Percentiles rank a stretch among this genome's conserved stretches.
These are phyloP conservation scores for Beauveria brongniartii DNA, from an alignment of 2,329 filamentous ascomycete species.

Conservation along the genomic window DNA sequence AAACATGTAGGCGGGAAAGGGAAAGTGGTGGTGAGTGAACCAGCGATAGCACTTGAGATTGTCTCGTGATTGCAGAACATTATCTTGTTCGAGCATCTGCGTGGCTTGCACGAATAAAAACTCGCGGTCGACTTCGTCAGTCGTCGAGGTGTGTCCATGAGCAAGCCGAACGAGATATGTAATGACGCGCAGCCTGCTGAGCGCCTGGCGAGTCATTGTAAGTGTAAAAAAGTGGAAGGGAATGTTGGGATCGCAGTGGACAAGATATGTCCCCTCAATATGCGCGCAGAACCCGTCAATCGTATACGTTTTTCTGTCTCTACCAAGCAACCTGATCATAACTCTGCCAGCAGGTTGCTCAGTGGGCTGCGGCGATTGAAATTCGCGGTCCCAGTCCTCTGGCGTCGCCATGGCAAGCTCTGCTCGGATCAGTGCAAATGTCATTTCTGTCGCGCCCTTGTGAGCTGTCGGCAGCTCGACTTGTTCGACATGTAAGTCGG, in stretches of 20 bases:
- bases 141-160: slow-evolving; percentile 27
- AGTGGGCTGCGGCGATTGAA: slow-evolving; percentile 34
- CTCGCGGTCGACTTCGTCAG: slow-evolving; percentile 42
- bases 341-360: slow-evolving; percentile 23
- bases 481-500: slow-evolving; percentile 48
- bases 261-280: slow-evolving; percentile 48
- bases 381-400: neutral
- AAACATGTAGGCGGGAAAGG: slow-evolving; percentile 54
- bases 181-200: slow-evolving; percentile 50
- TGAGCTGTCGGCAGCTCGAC: slow-evolving; percentile 44
- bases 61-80: slow-evolving; percentile 43
- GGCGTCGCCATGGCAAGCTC: slow-evolving; percentile 47
- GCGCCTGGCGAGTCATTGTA: slow-evolving; percentile 46
- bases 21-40: slow-evolving; percentile 53
- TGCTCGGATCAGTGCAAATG: slow-evolving; percentile 49
- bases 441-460: slow-evolving; percentile 48
- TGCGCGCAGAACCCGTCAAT: slow-evolving; percentile 45
- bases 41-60: slow-evolving; percentile 45
- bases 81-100: slow-evolving; percentile 52
- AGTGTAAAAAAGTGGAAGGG: slow-evolving; percentile 52
- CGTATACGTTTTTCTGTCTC: slow-evolving; percentile 40
- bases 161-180: slow-evolving; percentile 44
- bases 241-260: slow-evolving; percentile 48
- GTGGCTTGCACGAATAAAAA: slow-evolving; percentile 46
- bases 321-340: slow-evolving; percentile 39